Conservation (phyloP, 2,329 filamentous ascomycete genomes). For the Trichophyton schoenleinii region DNA sequence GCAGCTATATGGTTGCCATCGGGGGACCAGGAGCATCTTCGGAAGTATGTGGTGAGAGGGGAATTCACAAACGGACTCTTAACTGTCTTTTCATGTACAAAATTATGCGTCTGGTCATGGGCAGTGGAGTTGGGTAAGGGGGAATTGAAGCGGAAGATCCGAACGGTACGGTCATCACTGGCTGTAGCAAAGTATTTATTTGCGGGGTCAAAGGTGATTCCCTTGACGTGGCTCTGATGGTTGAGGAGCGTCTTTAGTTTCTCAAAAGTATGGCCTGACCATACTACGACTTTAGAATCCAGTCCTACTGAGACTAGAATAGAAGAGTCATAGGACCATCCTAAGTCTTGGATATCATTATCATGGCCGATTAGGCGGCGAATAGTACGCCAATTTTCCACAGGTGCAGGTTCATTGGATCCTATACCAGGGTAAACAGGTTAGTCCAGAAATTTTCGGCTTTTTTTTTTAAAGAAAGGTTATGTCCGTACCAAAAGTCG, state of each 20-base stretch:
- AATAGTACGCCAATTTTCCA: constrained; percentile 96
- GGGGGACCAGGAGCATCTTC: constrained; percentile 92
- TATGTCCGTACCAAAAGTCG: constrained; percentile 56
- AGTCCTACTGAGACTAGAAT: constrained; percentile 90
- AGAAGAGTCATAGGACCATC: constrained; percentile 92
- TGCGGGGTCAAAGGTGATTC: constrained; percentile 93
- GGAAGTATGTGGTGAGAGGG: constrained; percentile 91
- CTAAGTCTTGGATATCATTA: constrained; percentile 95
- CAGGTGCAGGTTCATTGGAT: constrained; percentile 76
- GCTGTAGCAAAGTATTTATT: constrained; percentile 99
- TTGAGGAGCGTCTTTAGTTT: constrained; percentile 88
- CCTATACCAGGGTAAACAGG: constrained; percentile 33
- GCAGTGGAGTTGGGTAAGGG: constrained; percentile 82
- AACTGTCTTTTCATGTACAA: constrained; percentile 87
- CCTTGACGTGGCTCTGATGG: constrained; percentile 96
- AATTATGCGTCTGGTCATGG: constrained; percentile 94
- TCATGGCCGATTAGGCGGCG: constrained; percentile 90
- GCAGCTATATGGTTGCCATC: constrained; percentile 95
- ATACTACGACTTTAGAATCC: constrained; percentile 95
- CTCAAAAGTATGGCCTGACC: constrained; percentile 96
- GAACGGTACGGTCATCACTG: constrained; percentile 91
- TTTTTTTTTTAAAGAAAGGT: background rate
- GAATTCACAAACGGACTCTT: constrained; percentile 76
- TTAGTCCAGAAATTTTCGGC: background rate
- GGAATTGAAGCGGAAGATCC: constrained; percentile 88